Evolutionary conservation across 371 early-diverging fungal species (phyloP).

Genomic region (Apophysomyces sp.): DNA sequence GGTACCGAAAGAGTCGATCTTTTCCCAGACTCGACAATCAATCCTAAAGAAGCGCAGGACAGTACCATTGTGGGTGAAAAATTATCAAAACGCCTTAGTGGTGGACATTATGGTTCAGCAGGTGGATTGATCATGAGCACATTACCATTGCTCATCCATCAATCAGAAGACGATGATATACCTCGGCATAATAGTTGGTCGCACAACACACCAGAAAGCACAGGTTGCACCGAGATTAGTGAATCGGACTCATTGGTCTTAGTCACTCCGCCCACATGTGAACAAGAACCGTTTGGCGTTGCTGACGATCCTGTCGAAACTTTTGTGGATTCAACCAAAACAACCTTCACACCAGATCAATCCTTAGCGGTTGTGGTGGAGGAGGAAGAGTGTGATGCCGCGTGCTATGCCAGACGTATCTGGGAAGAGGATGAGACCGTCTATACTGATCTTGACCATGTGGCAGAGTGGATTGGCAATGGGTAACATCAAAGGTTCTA

Average conservation of each 20-base stretch:
- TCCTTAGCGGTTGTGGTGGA: background rate
- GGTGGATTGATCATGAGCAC: conserved; percentile 45
- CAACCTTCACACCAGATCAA: background rate
- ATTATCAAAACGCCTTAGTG: conserved; percentile 45
- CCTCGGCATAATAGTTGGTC: background rate
- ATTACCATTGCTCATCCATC: conserved; percentile 9
- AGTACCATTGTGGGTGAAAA: conserved; percentile 19
- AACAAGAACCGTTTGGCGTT: background rate
- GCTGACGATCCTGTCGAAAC: background rate
- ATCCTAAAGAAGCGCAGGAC: conserved; percentile 13
- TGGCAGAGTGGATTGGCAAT: conserved; percentile 45
- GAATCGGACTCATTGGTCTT: conserved; percentile 11
- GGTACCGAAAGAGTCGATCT: conserved; percentile 19
- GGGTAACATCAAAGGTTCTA: conserved; percentile 27
- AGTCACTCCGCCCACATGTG: conserved; percentile 8
- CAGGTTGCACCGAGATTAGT: conserved; percentile 10
- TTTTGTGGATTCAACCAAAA: background rate
- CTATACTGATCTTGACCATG: conserved; percentile 24
- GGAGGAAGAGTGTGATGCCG: conserved; percentile 4
- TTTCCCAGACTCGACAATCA: conserved; percentile 13
- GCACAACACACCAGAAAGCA: background rate
- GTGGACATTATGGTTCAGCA: conserved; percentile 50
- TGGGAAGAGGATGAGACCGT: conserved; percentile 45
- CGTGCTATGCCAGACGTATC: conserved; percentile 32
- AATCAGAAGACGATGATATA: conserved; percentile 4